Conservation (phyloP, 768 basidiomycete genomes). For the Megacollybia marginata region DNA sequence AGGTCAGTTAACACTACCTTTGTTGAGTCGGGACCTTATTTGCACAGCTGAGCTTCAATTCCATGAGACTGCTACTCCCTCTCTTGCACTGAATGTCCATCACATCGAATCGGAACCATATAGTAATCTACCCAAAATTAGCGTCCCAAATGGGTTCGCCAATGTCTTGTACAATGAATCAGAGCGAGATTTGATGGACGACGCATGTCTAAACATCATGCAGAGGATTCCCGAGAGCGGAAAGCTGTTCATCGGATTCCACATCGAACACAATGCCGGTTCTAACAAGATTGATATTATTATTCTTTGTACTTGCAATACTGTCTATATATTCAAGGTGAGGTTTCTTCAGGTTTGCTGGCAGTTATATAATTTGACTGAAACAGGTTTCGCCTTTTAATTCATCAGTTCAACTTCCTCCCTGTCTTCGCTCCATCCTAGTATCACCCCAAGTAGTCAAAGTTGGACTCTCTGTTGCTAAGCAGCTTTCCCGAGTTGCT, state of each 20-base stretch:
- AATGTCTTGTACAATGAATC: background rate
- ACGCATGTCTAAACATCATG: background rate
- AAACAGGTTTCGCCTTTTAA: background rate
- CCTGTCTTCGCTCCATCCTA: background rate
- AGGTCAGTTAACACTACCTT: conserved; percentile 3
- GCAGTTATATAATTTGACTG: background rate
- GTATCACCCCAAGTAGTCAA: background rate
- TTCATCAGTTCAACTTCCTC: background rate
- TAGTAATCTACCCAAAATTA: conserved; percentile 3
- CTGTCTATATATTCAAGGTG: background rate
- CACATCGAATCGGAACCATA: conserved; percentile 8
- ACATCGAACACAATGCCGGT: background rate
- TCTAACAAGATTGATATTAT: background rate
- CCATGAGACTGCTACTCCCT: conserved; percentile 5
- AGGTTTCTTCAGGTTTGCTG: background rate
- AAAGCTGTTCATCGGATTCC: background rate
- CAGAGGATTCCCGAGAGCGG: background rate
- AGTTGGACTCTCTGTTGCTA: background rate
- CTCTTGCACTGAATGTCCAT: conserved; percentile 6
- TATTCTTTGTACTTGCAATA: background rate
- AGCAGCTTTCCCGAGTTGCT: background rate
- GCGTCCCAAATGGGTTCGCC: background rate
- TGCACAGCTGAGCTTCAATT: conserved; percentile 7
- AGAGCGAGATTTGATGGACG: background rate
- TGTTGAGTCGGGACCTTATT: background rate